Evolutionary conservation across 2,329 filamentous ascomycete genomes (phyloP).

Genomic region (Periglandula ipomoeae): DNA sequence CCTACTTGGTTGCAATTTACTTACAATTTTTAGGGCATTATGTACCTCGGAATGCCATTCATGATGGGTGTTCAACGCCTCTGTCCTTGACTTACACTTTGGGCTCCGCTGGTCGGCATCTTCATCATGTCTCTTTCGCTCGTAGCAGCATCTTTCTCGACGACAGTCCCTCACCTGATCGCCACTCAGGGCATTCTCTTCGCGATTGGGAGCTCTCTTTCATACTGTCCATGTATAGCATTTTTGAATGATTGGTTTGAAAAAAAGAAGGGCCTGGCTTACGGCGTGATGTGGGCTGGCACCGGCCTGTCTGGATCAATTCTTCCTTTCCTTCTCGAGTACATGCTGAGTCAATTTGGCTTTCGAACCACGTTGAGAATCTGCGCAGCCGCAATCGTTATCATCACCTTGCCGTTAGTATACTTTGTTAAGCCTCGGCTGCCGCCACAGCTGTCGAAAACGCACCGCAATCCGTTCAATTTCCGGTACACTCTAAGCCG

Average conservation of each 20-base stretch:
- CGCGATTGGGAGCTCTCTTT: constrained; percentile 39
- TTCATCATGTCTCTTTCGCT: constrained; percentile 38
- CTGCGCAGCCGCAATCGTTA: constrained; percentile 37
- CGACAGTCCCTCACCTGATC: constrained; percentile 40
- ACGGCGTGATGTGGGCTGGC: constrained; percentile 45
- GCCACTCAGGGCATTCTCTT: constrained; percentile 49
- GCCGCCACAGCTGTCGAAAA: constrained; percentile 21
- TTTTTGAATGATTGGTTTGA: constrained; percentile 51
- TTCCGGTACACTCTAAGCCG: constrained; percentile 38
- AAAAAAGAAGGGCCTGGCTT: constrained; percentile 41
- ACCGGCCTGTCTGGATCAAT: constrained; percentile 37
- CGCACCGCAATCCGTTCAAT: constrained; percentile 23
- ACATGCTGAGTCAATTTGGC: constrained; percentile 35
- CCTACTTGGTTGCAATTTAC: not conserved
- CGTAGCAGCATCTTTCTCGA: constrained; percentile 38
- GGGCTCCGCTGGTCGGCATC: constrained; percentile 30
- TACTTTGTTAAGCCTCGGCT: constrained; percentile 43
- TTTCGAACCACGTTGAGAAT: constrained; percentile 33
- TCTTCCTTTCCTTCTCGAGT: constrained; percentile 35
- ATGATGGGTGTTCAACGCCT: constrained; percentile 34
- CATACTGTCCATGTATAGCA: constrained; percentile 41
- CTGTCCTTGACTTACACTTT: constrained; percentile 27
- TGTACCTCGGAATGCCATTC: constrained; percentile 39
- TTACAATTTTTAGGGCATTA: constrained; percentile 28
- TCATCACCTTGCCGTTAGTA: constrained; percentile 39